Evolutionary conservation across 306 rosid genomes (phyloP), one percentile per base, ranked within the genome.

Genomic region (Geum urbanum): DNA sequence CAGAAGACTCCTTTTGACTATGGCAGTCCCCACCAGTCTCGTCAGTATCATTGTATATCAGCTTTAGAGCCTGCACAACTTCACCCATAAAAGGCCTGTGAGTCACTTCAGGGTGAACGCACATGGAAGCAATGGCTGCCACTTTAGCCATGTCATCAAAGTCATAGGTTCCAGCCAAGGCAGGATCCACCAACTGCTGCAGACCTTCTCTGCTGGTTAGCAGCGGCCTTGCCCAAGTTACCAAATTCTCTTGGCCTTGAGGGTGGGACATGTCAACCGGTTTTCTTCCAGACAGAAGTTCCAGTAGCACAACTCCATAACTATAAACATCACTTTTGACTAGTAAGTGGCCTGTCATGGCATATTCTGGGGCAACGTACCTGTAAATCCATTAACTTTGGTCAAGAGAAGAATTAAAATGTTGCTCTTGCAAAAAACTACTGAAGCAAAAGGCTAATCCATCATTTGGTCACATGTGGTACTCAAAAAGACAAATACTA

Each of bases 241-340:
- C 98, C 2, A 92, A 82, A 74, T 90, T 92, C 84, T 92, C 96
- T 76, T 88, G 84, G 63, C 98, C 98, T 0, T 74, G 75, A 71
- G 94, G 88, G 73, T 86, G 96, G 78, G 88, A 81, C 94, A 92
- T 92, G 72, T 92, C 97, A 76, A 92, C 98, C 5, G 98, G 96
- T 62, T 88, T 92, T 81, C 96, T 84, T 72, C 98, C 98, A 0
- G 91, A 85, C 53, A 92, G 94, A 80, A 92, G 98, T 72, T 92
- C 98, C 60, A 92, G 91, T 58, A 92, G 84, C 77, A 92, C 97
- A 10, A 92, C 98, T n/a, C 98, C 98, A 67, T 88, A 92, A 66
- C 98, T 92, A 67, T 92, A 92, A 77, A 92, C 98, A 72, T 92
- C 98, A 63, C 98, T 92, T 79, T 92, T 92, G 76, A 92, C 98